phyloP scores from a whole-genome alignment of 2,329 filamentous ascomycete genomes.

The Exophiala sp. region DNA sequence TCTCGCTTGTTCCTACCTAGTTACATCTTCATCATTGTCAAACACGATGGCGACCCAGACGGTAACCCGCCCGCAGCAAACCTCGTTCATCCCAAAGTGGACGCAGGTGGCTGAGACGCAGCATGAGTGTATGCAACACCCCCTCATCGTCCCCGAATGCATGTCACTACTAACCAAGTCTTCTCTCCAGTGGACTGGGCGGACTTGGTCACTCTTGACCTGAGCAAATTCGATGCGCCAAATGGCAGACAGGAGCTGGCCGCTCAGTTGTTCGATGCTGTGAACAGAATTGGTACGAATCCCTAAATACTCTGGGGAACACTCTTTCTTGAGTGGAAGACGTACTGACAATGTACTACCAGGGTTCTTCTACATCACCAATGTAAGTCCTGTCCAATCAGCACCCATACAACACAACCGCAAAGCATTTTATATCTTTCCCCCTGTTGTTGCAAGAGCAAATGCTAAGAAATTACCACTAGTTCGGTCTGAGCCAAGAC shows the following conservation, averaged over 20 bases:
- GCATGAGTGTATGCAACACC: slow-evolving; percentile 12
- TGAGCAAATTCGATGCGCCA: slow-evolving; percentile 51
- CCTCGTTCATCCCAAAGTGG: slow-evolving; percentile 11
- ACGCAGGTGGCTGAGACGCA: slow-evolving; percentile 15
- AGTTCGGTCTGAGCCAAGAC: slow-evolving; percentile 54
- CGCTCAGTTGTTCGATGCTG: slow-evolving; percentile 52
- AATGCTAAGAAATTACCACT: no score
- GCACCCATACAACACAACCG: no score
- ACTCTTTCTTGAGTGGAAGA: neutral
- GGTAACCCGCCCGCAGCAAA: slow-evolving; percentile 1
- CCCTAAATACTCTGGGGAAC: neutral
- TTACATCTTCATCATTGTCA: neutral
- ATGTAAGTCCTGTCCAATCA: slow-evolving; percentile 30
- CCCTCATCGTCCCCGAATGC: no score
- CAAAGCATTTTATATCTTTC: no score
- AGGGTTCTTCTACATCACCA: slow-evolving; percentile 61
- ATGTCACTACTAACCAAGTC: neutral
- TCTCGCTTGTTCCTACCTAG: no score
- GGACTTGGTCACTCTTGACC: slow-evolving; percentile 34
- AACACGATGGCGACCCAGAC: slow-evolving; percentile 14
- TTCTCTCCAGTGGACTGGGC: slow-evolving; percentile 23
- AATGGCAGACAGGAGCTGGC: slow-evolving; percentile 54
- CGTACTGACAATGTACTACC: slow-evolving; percentile 12
- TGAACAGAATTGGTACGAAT: slow-evolving; percentile 39
- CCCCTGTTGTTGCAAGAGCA: no score